phyloP scores from a whole-genome alignment of 1,284 basidiomycete genomes.

The Calocybe gambosa region DNA sequence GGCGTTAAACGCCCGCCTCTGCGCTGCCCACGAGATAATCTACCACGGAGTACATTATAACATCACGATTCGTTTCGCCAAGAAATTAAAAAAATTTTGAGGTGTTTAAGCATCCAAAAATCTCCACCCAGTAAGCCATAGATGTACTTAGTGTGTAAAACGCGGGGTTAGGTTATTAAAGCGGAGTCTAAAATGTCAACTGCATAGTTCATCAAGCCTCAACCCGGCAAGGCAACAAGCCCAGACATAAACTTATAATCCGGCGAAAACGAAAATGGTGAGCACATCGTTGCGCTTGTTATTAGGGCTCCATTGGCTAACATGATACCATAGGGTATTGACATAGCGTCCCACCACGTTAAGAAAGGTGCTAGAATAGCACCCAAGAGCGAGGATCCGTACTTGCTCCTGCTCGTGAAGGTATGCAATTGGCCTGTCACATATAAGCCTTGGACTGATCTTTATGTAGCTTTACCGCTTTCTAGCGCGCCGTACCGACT shows the following conservation, averaged over 20 bases:
- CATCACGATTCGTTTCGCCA: too few relatives aligned
- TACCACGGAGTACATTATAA: not conserved
- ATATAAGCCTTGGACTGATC: constrained; percentile 9
- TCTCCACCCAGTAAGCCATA: too few relatives aligned
- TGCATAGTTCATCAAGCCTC: constrained; percentile 59
- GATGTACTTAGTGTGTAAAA: too few relatives aligned
- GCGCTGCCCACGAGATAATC: not conserved
- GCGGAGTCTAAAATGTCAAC: constrained; percentile 36
- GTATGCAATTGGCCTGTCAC: constrained; percentile 36
- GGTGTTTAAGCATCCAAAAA: too few relatives aligned
- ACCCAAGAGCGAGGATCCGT: constrained; percentile 98
- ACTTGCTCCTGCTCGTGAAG: constrained; percentile 98
- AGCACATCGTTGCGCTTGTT: constrained; percentile 40
- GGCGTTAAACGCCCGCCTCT: not conserved
- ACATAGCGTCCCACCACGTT: constrained; percentile 97
- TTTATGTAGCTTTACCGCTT: constrained; percentile 89
- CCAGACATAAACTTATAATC: constrained; percentile 31
- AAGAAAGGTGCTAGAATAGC: constrained; percentile 95
- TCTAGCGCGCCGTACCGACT: constrained; percentile 95
- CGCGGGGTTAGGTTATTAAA: too few relatives aligned
- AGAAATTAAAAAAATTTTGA: too few relatives aligned
- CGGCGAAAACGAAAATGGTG: constrained; percentile 74
- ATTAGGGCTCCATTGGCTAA: constrained; percentile 18
- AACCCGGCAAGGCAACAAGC: constrained; percentile 27
- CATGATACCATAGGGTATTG: constrained; percentile 76